These are phyloP conservation scores for Phytophthora sojae DNA, from an alignment of 352 stramenopile genomes.

Conservation along the genomic window DNA sequence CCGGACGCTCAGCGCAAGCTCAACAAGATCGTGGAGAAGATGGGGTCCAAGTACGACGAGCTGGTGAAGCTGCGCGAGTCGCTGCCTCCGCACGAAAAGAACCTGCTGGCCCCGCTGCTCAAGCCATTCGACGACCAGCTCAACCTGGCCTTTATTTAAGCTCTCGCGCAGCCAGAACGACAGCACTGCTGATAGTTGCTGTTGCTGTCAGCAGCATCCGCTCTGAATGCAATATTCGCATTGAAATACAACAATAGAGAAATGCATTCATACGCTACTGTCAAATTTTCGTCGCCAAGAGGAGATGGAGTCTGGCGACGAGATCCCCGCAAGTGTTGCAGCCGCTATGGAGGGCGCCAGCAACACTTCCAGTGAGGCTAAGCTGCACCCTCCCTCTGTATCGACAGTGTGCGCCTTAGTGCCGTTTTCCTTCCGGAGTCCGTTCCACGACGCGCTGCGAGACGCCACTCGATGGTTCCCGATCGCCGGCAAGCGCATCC, in stretches of 20 bases:
- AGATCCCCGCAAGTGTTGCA: slow-evolving; percentile 12
- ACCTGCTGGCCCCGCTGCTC: slow-evolving; percentile 80
- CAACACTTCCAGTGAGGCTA: neutral
- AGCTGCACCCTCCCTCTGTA: slow-evolving; percentile 5
- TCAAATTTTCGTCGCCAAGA: slow-evolving; percentile 3
- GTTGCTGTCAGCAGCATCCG: neutral
- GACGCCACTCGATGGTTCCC: slow-evolving; percentile 73
- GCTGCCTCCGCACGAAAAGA: slow-evolving; percentile 85
- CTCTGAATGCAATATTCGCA: slow-evolving; percentile 34
- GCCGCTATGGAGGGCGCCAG: slow-evolving; percentile 24
- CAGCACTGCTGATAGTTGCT: too few relatives aligned
- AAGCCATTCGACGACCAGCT: slow-evolving; percentile 90
- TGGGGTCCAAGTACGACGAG: slow-evolving; percentile 90
- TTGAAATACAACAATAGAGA: slow-evolving; percentile 38
- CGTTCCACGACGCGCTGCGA: slow-evolving; percentile 78
- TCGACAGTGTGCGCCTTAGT: slow-evolving; percentile 48
- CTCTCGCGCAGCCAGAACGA: neutral
- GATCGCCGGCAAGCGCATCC: slow-evolving; percentile 61
- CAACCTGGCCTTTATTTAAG: slow-evolving; percentile 89
- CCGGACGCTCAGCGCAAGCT: slow-evolving; percentile 78
- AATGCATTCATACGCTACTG: slow-evolving; percentile 4
- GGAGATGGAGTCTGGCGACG: slow-evolving; percentile 14
- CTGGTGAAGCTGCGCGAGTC: slow-evolving; percentile 83
- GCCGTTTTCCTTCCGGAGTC: slow-evolving; percentile 77
- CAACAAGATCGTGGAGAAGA: slow-evolving; percentile 88